A percentile compares a stretch with the other conserved stretches of the same genome.
Evolutionary conservation across 257 asterid species (phyloP).

Genomic region (Ehretia macrophylla): DNA sequence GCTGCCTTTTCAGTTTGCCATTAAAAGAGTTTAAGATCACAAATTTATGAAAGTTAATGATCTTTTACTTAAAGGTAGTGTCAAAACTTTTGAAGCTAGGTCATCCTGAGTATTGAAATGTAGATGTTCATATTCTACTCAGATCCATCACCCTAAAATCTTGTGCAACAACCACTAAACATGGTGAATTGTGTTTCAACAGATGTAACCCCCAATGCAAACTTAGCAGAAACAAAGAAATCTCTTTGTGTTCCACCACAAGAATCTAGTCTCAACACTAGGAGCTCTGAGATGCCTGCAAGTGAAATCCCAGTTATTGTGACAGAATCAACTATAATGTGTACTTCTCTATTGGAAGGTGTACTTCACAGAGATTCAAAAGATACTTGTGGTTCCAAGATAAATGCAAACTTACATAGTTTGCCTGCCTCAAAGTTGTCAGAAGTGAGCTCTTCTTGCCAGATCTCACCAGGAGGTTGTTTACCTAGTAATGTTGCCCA

Average conservation of each 20-base stretch:
- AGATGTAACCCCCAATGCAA: not conserved
- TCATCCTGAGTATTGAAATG: too few relatives aligned
- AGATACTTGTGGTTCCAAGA: slow-evolving; percentile 31
- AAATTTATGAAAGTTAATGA: too few relatives aligned
- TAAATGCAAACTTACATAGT: slow-evolving; percentile 10
- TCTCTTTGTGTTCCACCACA: not conserved
- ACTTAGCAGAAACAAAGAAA: not conserved
- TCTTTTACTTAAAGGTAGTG: too few relatives aligned
- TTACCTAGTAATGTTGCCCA: slow-evolving; percentile 11
- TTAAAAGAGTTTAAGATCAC: too few relatives aligned
- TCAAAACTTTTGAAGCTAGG: too few relatives aligned
- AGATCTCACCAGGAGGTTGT: slow-evolving; percentile 8
- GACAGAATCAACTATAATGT: too few relatives aligned
- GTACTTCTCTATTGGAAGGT: too few relatives aligned
- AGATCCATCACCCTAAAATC: not conserved
- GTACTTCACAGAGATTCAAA: slow-evolving; percentile 18
- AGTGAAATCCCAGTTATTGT: not conserved
- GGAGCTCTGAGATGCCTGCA: not conserved
- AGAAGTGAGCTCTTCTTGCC: slow-evolving; percentile 12
- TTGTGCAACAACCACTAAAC: not conserved
- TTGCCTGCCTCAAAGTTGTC: slow-evolving; percentile 11
- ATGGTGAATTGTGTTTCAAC: not conserved
- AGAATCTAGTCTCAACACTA: not conserved
- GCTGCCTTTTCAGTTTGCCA: too few relatives aligned
- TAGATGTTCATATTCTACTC: too few relatives aligned